Conservation (phyloP, 2,329 filamentous ascomycete species). For the Pezicula radicicola region DNA sequence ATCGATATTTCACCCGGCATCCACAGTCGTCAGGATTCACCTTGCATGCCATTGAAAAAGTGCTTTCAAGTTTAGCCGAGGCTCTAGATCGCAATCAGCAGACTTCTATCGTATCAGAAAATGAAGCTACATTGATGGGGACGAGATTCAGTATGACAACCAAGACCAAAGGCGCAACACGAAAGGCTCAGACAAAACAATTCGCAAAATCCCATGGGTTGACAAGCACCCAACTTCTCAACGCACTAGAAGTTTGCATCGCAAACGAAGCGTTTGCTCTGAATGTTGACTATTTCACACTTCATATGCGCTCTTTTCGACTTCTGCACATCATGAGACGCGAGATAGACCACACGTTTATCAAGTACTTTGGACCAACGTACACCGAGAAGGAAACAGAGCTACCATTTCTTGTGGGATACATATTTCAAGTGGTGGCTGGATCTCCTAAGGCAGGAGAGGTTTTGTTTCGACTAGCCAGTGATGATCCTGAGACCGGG, state of each 20-base stretch:
- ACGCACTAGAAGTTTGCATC: background rate
- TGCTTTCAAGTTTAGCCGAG: too few relatives aligned
- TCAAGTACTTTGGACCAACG: background rate
- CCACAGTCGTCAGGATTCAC: too few relatives aligned
- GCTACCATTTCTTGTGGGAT: background rate
- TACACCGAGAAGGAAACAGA: background rate
- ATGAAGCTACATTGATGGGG: too few relatives aligned
- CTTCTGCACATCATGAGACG: background rate
- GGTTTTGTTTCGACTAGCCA: background rate
- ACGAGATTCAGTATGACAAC: too few relatives aligned
- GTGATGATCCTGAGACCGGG: too few relatives aligned
- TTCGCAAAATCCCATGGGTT: background rate
- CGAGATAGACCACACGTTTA: background rate
- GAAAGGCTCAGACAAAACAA: too few relatives aligned
- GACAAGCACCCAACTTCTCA: constrained; percentile 1
- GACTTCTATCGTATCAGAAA: too few relatives aligned
- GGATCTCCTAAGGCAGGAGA: background rate
- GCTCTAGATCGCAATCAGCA: too few relatives aligned
- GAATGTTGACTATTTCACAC: constrained; percentile 4
- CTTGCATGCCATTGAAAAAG: too few relatives aligned
- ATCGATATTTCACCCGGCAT: too few relatives aligned
- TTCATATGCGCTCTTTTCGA: constrained; percentile 3
- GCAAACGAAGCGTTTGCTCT: background rate
- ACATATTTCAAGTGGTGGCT: background rate
- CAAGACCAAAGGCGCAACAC: too few relatives aligned